Evolutionary conservation across 2,329 filamentous ascomycete species (phyloP), one percentile per base, ranked within the genome.

Genomic region (Colletotrichum gigasporum): DNA sequence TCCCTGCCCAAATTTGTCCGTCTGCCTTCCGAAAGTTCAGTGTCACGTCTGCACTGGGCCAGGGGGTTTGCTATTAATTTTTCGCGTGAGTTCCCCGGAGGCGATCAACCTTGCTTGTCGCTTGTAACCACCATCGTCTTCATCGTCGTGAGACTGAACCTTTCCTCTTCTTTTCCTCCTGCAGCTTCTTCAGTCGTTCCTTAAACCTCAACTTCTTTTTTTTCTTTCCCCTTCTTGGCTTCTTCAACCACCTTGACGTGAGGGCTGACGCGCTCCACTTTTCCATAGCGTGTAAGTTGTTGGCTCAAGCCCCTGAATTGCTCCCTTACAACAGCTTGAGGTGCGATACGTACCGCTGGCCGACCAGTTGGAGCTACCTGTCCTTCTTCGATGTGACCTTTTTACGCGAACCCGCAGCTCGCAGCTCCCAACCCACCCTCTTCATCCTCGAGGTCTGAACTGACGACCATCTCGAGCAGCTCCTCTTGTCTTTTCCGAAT

Each of bases 261-360:
- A 65, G 57, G 28, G 50, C 35, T 50, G 56, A 62, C 62, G 56
- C 30, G 42, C 26, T 55, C 42, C 62, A 61, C 56, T 62, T 61
- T 50, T 55, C 35, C 42, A 48, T 32, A 61, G 48, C 57, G 50
- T 65, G 62, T 65, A 65, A 62, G 62, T 64, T n/a, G n/a, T n/a
- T 42, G 44, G 56, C 62, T 55, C 22, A 32, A 64, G 37, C 41
- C 61, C 61, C 56, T 55, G 34, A 50, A 37, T 44, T 53, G 42
- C 60, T 63, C 60, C 60, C 60, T 63, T 63, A 16, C 20, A 22
- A 51, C 41, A 56, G 42, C 59, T 47, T 7, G 14, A 44, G 41
- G 30, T 30, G 62, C 41, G 62, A 65, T 62, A 65, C 62, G 62
- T 65, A 65, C 62, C 53, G 20, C 12, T 41, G 18, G 42, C 44